Conservation (phyloP, 1,139 yeast species). For the Saccharomycopsis crataegensis region DNA sequence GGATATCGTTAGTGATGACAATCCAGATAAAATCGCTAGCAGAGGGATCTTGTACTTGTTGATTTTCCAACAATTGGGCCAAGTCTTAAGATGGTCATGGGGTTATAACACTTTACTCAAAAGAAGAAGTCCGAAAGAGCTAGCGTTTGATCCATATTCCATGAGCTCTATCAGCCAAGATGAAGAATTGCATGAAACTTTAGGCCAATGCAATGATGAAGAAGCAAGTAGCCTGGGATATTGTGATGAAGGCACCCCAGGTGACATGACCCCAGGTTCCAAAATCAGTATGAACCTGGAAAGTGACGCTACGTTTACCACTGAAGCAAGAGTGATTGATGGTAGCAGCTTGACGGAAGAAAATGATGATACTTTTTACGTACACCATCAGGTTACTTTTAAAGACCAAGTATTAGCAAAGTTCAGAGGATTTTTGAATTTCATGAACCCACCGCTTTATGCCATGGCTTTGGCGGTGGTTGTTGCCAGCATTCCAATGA, state of each 20-base stretch:
- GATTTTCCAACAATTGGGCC: conserved; percentile 81
- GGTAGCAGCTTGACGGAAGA: not conserved
- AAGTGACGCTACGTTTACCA: not conserved
- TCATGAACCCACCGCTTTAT: conserved; percentile 94
- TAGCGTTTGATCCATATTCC: conserved; percentile 22
- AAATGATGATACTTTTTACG: not conserved
- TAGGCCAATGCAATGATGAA: not conserved
- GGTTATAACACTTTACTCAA: conserved; percentile 73
- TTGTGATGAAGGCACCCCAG: not conserved
- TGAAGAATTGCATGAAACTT: not conserved
- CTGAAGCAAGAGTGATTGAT: not conserved
- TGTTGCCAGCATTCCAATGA: conserved; percentile 71
- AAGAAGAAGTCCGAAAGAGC: conserved; percentile 39
- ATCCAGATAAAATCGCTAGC: conserved; percentile 65
- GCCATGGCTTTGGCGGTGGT: conserved; percentile 79
- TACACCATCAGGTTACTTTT: not conserved
- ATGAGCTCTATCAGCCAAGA: conserved; percentile 1
- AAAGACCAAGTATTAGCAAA: conserved; percentile 12
- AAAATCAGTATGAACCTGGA: not conserved
- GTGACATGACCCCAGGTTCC: not conserved
- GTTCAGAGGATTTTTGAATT: conserved; percentile 29
- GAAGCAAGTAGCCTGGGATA: not conserved
- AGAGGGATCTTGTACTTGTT: conserved; percentile 72
- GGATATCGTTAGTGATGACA: conserved; percentile 64
- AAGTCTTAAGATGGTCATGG: conserved; percentile 84